Evolutionary conservation across 495 filamentous ascomycete species (phyloP).

Genomic region (Opeltia flavorubescens): DNA sequence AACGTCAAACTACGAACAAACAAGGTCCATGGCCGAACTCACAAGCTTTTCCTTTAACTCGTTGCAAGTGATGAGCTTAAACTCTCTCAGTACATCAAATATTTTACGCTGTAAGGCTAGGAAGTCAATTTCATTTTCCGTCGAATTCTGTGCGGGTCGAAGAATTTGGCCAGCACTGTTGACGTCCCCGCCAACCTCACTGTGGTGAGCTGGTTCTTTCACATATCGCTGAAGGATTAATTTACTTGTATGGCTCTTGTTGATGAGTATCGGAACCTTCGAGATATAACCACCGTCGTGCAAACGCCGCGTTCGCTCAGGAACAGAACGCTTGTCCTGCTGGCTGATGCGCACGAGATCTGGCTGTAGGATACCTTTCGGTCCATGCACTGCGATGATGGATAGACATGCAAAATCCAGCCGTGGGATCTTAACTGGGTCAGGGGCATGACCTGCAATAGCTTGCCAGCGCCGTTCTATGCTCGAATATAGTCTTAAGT

Average conservation of each 20-base stretch:
- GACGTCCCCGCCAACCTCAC: constrained; percentile 3
- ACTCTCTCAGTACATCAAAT: constrained; percentile 31
- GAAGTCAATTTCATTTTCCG: constrained; percentile 25
- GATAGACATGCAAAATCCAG: constrained; percentile 64
- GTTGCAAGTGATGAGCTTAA: constrained; percentile 33
- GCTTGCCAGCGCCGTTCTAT: constrained; percentile 59
- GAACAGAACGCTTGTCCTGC: constrained; percentile 82
- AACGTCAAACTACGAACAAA: background rate
- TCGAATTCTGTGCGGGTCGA: background rate
- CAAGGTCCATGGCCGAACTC: constrained; percentile 1
- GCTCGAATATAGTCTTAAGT: constrained; percentile 45
- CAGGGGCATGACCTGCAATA: constrained; percentile 64
- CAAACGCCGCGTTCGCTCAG: constrained; percentile 62
- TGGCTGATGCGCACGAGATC: constrained; percentile 60
- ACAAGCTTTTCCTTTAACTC: constrained; percentile 53
- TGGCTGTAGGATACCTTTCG: constrained; percentile 62
- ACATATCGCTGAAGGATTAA: constrained; percentile 45
- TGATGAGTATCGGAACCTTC: constrained; percentile 55
- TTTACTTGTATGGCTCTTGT: constrained; percentile 51
- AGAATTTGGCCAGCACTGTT: constrained; percentile 1
- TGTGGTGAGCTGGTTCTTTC: background rate
- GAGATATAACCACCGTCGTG: constrained; percentile 70
- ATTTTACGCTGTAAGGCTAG: constrained; percentile 28
- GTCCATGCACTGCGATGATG: constrained; percentile 60
- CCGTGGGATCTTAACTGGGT: constrained; percentile 49